Percentiles rank a stretch among this genome's conserved stretches.
Conservation (phyloP, 768 basidiomycete genomes). For the Lactarius tabidus region DNA sequence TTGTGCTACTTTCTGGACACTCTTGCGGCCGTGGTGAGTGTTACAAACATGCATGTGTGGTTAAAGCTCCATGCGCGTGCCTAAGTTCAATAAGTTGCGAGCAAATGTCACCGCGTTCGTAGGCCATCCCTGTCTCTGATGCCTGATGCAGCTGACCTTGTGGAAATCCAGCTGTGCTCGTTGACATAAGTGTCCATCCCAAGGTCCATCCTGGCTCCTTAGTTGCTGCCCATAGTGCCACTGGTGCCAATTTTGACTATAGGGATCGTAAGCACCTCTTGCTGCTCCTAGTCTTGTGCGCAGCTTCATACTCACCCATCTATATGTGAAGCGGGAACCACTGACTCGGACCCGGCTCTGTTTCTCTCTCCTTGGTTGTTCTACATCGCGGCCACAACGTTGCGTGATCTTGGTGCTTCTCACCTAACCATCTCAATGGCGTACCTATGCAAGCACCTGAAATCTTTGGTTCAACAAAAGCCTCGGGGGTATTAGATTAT, state of each 20-base stretch:
- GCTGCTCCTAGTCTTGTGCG: neutral
- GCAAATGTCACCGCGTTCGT: constrained; percentile 49
- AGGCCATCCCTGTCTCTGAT: constrained; percentile 28
- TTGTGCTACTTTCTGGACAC: constrained; percentile 38
- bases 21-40: constrained; percentile 42
- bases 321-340: constrained; percentile 46
- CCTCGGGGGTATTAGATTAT: too few relatives aligned
- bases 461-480: too few relatives aligned
- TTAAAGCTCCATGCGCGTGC: too few relatives aligned
- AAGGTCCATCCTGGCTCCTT: neutral
- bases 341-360: constrained; percentile 12
- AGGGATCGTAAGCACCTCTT: constrained; percentile 36
- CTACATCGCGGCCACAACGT: constrained; percentile 54
- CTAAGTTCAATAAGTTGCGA: constrained; percentile 54
- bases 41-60: constrained; percentile 24
- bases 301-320: neutral
- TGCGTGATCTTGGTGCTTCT: constrained; percentile 56
- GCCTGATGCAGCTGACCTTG: constrained; percentile 13
- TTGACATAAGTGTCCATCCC: neutral
- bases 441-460: constrained; percentile 45
- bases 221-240: neutral
- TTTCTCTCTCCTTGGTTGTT: constrained; percentile 49
- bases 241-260: neutral
- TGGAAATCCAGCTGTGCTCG: constrained; percentile 12
- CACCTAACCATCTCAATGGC: constrained; percentile 45